A percentile compares a stretch with the other conserved stretches of the same genome.
These are phyloP conservation scores for Leptographium radiaticola DNA, from an alignment of 2,329 filamentous ascomycete species.

Conservation along the genomic window DNA sequence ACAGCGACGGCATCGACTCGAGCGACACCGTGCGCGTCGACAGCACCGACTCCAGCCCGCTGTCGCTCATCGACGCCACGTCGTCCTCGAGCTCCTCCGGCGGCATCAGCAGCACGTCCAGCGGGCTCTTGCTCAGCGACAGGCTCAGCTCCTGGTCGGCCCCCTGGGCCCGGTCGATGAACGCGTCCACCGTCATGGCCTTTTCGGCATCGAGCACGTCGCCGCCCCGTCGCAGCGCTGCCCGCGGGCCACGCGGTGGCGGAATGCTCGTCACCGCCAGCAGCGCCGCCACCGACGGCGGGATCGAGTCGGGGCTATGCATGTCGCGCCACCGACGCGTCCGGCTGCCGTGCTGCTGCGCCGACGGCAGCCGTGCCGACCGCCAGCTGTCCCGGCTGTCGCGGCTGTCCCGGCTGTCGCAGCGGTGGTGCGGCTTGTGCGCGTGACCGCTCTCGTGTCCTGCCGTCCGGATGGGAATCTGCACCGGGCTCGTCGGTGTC, in stretches of 20 bases:
- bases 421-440: conserved; percentile 20
- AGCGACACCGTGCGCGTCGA: conserved; percentile 44
- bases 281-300: conserved; percentile 46
- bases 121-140: conserved; percentile 37
- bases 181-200: conserved; percentile 41
- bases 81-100: conserved; percentile 44
- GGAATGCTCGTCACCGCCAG: conserved; percentile 51
- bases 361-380: neutral
- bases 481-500: conserved; percentile 36
- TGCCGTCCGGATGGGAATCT: conserved; percentile 36
- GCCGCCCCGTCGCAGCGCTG: neutral
- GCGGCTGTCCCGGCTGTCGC: conserved; percentile 15
- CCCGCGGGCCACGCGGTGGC: conserved; percentile 23
- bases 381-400: neutral
- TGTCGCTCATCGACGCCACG: conserved; percentile 36
- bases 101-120: conserved; percentile 46
- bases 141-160: conserved; percentile 47
- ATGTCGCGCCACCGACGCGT: conserved; percentile 18
- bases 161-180: conserved; percentile 38
- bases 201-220: conserved; percentile 11
- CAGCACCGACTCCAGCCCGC: conserved; percentile 33
- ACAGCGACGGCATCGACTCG: conserved; percentile 48
- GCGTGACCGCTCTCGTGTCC: conserved; percentile 21
- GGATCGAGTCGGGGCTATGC: conserved; percentile 40
- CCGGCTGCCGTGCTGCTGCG: conserved; percentile 14